These are phyloP conservation scores for Penicillium sp. DNA, from an alignment of 2,329 filamentous ascomycete species.

Conservation along the genomic window DNA sequence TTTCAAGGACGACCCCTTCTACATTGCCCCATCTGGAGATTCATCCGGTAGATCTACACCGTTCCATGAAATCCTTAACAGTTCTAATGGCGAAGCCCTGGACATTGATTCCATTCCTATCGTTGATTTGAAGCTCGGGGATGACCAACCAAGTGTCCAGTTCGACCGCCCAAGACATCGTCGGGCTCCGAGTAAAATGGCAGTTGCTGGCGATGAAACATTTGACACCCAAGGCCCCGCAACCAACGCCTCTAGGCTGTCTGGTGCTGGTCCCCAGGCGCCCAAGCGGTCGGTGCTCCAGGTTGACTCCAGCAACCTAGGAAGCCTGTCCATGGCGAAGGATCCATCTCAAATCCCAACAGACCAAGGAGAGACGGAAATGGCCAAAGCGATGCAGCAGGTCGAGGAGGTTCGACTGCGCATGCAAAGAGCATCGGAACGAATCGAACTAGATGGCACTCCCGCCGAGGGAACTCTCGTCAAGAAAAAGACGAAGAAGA, in stretches of 20 bases:
- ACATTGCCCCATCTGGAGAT: constrained; percentile 65
- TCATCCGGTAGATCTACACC: constrained; percentile 69
- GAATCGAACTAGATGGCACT: constrained; percentile 52
- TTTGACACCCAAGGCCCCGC: constrained; percentile 50
- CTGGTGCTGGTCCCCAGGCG: constrained; percentile 27
- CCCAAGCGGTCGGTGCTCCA: constrained; percentile 71
- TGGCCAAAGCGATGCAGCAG: constrained; percentile 84
- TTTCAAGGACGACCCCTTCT: constrained; percentile 93
- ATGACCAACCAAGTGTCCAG: constrained; percentile 33
- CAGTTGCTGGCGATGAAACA: constrained; percentile 74
- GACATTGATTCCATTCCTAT: constrained; percentile 96
- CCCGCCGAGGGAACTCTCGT: constrained; percentile 50
- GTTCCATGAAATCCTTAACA: constrained; percentile 73
- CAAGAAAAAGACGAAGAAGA: constrained; percentile 60
- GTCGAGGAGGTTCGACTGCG: constrained; percentile 83
- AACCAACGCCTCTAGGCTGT: constrained; percentile 47
- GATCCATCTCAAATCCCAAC: constrained; percentile 38
- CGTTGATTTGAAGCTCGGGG: constrained; percentile 82
- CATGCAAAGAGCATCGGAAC: constrained; percentile 63
- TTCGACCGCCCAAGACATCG: constrained; percentile 33
- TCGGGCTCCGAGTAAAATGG: constrained; percentile 58
- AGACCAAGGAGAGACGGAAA: constrained; percentile 80
- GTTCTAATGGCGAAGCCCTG: constrained; percentile 73
- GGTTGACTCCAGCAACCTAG: constrained; percentile 83
- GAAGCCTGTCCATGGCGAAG: constrained; percentile 69